phyloP scores from a whole-genome alignment of 176 grass and related monocot genomes.

The Elaeis guineensis region DNA sequence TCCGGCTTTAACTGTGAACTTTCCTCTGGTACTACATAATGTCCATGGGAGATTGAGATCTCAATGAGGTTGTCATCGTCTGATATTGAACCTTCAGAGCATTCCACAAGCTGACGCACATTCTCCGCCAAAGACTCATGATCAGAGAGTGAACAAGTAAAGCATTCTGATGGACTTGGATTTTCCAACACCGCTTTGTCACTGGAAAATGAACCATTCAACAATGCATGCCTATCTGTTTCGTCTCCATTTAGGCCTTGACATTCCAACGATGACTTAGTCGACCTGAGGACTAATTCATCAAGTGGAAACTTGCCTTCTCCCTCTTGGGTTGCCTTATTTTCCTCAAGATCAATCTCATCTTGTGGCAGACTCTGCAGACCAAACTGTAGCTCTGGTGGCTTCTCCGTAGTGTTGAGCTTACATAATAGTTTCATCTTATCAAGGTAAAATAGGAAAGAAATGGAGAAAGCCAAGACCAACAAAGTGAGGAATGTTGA shows the following conservation, averaged over 20 bases:
- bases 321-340: neutral
- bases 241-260: neutral
- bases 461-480: slow-evolving; percentile 3
- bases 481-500: slow-evolving; percentile 6
- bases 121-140: neutral
- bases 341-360: neutral
- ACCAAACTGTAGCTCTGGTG: neutral
- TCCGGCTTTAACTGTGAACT: slow-evolving; percentile 20
- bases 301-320: neutral
- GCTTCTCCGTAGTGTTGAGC: neutral
- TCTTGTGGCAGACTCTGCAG: too few species aligned
- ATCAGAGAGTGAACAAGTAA: neutral
- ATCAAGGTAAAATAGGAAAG: neutral
- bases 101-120: neutral
- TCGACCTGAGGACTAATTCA: too few species aligned
- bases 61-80: slow-evolving; percentile 79
- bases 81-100: slow-evolving; percentile 18
- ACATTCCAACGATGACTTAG: too few species aligned
- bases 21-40: slow-evolving; percentile 28
- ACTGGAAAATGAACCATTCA: too few species aligned
- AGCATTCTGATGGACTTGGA: too few species aligned
- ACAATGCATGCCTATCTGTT: neutral
- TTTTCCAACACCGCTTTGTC: too few species aligned
- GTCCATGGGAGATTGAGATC: slow-evolving; percentile 48
- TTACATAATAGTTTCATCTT: neutral